Percentiles rank a stretch among this genome's conserved stretches.
Evolutionary conservation across 139 green algal genomes (phyloP).

Genomic region (Tetradesmus obliquus): DNA sequence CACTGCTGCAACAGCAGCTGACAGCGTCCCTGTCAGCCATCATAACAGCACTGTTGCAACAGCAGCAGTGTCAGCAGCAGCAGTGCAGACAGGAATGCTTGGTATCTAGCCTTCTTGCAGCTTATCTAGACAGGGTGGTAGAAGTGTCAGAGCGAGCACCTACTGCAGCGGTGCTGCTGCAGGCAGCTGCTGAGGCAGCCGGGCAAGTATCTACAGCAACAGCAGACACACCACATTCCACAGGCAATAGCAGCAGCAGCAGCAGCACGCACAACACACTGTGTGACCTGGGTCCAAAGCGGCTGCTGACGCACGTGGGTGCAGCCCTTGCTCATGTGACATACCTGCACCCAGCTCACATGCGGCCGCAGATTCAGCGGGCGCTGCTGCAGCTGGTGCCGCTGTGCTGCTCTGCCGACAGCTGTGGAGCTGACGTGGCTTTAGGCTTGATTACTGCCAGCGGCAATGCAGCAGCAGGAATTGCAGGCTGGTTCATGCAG

Average conservation of each 20-base stretch:
- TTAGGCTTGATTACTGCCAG: background rate
- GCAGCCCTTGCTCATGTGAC: background rate
- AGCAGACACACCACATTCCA: background rate
- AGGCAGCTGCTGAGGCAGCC: constrained; percentile 28
- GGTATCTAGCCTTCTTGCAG: background rate
- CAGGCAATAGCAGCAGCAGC: background rate
- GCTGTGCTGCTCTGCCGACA: background rate
- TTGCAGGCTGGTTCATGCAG: background rate
- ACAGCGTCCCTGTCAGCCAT: background rate
- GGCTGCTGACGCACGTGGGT: background rate
- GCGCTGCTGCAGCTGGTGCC: constrained; percentile 1
- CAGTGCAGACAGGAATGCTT: background rate
- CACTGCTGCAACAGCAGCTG: constrained; percentile 21
- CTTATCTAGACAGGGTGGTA: background rate
- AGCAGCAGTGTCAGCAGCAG: constrained; percentile 36
- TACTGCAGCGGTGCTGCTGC: constrained; percentile 24
- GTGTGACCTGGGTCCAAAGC: background rate
- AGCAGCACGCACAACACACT: background rate
- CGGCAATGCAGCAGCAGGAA: background rate
- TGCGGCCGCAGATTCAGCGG: background rate
- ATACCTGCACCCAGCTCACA: background rate
- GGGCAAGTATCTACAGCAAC: background rate
- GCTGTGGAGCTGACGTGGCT: background rate
- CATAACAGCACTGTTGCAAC: background rate
- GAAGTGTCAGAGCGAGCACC: constrained; percentile 18